Percentiles rank a stretch among this genome's conserved stretches.
Conservation (phyloP, 805 yeast species). For the Kuraishia cidri region DNA sequence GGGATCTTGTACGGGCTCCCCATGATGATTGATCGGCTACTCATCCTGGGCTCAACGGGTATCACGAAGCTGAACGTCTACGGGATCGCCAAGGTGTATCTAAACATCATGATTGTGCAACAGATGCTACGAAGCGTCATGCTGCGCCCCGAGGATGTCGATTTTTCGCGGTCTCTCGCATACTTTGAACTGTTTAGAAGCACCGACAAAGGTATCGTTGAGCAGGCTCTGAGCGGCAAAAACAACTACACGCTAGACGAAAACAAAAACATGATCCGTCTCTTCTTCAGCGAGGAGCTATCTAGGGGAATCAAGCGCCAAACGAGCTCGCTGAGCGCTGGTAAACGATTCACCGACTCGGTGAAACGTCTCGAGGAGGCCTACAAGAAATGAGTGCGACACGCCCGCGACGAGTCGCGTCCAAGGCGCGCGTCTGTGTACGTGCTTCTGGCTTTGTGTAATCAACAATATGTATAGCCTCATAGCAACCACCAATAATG, state of each 20-base stretch:
- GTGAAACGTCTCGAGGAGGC: slow-evolving; percentile 1
- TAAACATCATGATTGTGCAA: slow-evolving; percentile 58
- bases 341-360: slow-evolving; percentile 2
- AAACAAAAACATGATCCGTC: slow-evolving; percentile 38
- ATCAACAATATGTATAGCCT: no score
- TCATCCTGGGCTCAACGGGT: slow-evolving; percentile 42
- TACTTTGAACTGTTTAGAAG: slow-evolving; percentile 49
- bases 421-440: no score
- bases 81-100: slow-evolving; percentile 50
- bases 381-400: background rate
- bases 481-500: background rate
- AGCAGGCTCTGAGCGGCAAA: slow-evolving; percentile 23
- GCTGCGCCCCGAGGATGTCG: slow-evolving; percentile 39
- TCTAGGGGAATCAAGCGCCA: slow-evolving; percentile 8
- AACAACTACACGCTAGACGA: slow-evolving; percentile 33
- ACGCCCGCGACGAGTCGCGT: no score
- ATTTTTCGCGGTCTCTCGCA: slow-evolving; percentile 40
- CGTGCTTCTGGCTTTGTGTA: background rate
- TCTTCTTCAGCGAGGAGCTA: slow-evolving; percentile 35
- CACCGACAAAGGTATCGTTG: slow-evolving; percentile 37
- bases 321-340: slow-evolving; percentile 2
- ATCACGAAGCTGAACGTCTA: slow-evolving; percentile 41
- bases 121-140: slow-evolving; percentile 59
- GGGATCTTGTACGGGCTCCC: slow-evolving; percentile 40
- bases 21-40: slow-evolving; percentile 36